Base-by-base conservation (phyloP, 345 rosid genomes). In the Cardamine occulta region DNA sequence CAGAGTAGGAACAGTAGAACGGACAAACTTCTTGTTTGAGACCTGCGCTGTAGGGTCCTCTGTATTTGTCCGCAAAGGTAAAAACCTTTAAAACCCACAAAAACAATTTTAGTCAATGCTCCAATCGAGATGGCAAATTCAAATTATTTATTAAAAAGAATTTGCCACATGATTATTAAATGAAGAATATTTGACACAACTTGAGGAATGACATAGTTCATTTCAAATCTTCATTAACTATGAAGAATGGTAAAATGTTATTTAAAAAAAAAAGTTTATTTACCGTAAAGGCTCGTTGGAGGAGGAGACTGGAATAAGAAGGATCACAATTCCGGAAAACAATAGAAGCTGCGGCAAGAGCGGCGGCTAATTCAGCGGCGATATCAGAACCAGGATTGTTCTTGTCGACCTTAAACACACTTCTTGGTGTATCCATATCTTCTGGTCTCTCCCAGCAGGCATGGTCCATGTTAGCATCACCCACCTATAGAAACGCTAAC, bases 371-470 rank as follows among this genome's bases (percentile, higher is more conserved):
- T 87, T 95, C 99, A 4, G 83, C 97, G 5, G 97, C 84, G 23
- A 92, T 86, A 56, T 92, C 97, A 1, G 97, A 87, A 13, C 97
- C 97, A 2, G 99, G 97, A 68, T 70, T 82, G 49, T 78, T 74
- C 18, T 71, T 49, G 28, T 82, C 84, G 15, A 92, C 87, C 24
- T 80, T 85, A 75, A 80, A 95, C 24, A 87, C 82, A 56, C 86
- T 92, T 63, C 97, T 80, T 5, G 86, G 74, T 0, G 95, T 90
- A 82, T 92, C 97, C 97, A 94, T 94, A 79, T 94, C 98, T 82
- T 94, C 97, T 12, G 98, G 97, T 78, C 98, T 88, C 72, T 90
- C 91, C 97, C 97, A 91, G 80, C 97, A 91, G 65, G 79, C 67
- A 63, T 79, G 82, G 63, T 79, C 82, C 45, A 45, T 55, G 73